Evolutionary conservation across 768 basidiomycete species (phyloP).

Genomic region (Dacryopinax spathularia): DNA sequence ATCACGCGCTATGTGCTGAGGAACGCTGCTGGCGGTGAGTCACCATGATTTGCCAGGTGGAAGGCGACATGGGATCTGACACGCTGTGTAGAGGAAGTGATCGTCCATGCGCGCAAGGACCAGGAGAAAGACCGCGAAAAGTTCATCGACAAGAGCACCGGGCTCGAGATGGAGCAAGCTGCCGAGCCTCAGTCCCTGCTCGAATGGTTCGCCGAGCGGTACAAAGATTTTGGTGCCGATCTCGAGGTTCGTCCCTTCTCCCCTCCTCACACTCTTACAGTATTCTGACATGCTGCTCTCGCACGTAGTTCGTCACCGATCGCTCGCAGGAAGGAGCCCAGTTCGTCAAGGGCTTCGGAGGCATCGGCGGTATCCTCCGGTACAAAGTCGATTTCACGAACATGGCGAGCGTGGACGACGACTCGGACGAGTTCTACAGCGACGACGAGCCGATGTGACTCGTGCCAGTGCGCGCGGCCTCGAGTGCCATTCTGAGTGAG

Average conservation of each 20-base stretch:
- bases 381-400: slow-evolving; percentile 97
- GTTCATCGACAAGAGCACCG: slow-evolving; percentile 90
- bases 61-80: background rate
- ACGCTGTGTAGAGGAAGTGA: slow-evolving; percentile 55
- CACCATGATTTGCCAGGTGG: background rate
- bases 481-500: background rate
- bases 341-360: slow-evolving; percentile 97
- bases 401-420: slow-evolving; percentile 58
- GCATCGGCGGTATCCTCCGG: slow-evolving; percentile 85
- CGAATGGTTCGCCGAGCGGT: slow-evolving; percentile 98
- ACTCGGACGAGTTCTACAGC: slow-evolving; percentile 73
- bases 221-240: slow-evolving; percentile 92
- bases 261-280: too few species aligned
- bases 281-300: background rate
- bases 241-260: slow-evolving; percentile 37
- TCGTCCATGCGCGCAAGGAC: slow-evolving; percentile 64
- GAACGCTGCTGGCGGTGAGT: slow-evolving; percentile 76
- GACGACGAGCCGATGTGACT: slow-evolving; percentile 70
- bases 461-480: background rate
- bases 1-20: slow-evolving; percentile 75
- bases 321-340: slow-evolving; percentile 93
- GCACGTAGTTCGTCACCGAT: slow-evolving; percentile 70
- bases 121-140: slow-evolving; percentile 88
- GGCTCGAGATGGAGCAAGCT: slow-evolving; percentile 85
- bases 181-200: slow-evolving; percentile 72